These are phyloP conservation scores for Pelargonium fulgidum DNA, from an alignment of 441 rosid genomes.

Conservation along the genomic window DNA sequence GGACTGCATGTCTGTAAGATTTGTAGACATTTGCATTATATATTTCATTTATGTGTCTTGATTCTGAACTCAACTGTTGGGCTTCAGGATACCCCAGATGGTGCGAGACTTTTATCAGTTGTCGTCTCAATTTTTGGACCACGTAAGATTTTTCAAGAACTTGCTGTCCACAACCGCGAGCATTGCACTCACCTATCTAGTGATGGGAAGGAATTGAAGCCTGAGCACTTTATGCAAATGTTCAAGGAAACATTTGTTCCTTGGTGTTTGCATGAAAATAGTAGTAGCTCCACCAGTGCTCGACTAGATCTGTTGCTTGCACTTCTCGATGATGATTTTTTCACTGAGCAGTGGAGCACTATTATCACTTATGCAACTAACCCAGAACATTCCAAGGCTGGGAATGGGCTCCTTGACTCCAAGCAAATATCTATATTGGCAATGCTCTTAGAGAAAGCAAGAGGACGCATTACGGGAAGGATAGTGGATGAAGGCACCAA, in stretches of 20 bases:
- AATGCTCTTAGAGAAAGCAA: constrained; percentile 64
- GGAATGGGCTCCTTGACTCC: constrained; percentile 28
- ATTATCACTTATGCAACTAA: constrained; percentile 49
- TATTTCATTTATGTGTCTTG: not conserved
- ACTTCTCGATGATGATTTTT: constrained; percentile 70
- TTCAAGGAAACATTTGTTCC: constrained; percentile 73
- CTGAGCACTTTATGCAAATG: constrained; percentile 44
- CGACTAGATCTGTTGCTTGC: constrained; percentile 73
- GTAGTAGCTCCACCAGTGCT: constrained; percentile 40
- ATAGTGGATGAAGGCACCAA: constrained; percentile 32
- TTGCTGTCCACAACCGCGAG: constrained; percentile 30
- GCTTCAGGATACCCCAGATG: constrained; percentile 63
- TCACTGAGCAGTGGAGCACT: constrained; percentile 69
- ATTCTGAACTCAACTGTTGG: constrained; percentile 18
- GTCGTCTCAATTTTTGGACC: constrained; percentile 80
- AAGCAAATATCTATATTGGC: constrained; percentile 38
- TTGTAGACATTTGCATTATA: not conserved
- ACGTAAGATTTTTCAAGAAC: constrained; percentile 39
- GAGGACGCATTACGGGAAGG: constrained; percentile 45
- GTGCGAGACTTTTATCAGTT: constrained; percentile 58
- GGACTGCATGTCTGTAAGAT: constrained; percentile 1
- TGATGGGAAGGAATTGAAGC: constrained; percentile 34
- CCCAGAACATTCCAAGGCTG: constrained; percentile 30
- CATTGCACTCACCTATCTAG: constrained; percentile 22
- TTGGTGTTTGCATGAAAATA: constrained; percentile 63